Evolutionary conservation across 2,329 filamentous ascomycete genomes (phyloP), one percentile per base, ranked within the genome.

Genomic region (Dothidotthia symphoricarpi): DNA sequence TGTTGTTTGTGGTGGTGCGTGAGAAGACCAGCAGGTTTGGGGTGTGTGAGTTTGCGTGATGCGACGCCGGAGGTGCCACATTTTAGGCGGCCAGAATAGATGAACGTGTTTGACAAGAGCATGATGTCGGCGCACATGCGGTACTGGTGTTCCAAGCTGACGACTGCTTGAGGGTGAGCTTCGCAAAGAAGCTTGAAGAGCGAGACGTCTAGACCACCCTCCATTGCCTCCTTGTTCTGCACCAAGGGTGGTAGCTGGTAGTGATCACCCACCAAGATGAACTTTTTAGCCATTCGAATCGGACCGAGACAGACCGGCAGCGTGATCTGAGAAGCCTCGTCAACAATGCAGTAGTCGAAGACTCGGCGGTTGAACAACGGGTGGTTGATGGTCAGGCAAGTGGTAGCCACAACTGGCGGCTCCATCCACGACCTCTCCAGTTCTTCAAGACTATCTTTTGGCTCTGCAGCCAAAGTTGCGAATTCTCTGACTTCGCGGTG

Each of bases 101-200:
- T 96, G 39, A 98, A 77, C 1, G 80, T 86, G 66, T 96, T 98
- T 47, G 88, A 94, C 11, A 98, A 77, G 2, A 84, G 78, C 91
- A 97, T 97, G 44, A 98, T 86, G 45, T 98, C 93, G 52, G 93
- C 86, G 57, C 88, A 95, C 93, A 98, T 98, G 45, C 93, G 88
- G 63, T 98, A 98, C 63, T 98, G 93, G 58, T 96, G 89, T 56
- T 93, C 89, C 2, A 98, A 78, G 47, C 86, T 95, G 45, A 94
- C 88, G 2, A 98, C 90, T 1, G 89, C 89, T 31, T 81, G 74
- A 0, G 93, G 90, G 47, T 97, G 90, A 1, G 80, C 78, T 57
- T 97, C 93, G 1, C 89, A 96, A 10, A 98, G 78, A 3, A 93
- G 76, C 63, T 95, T 95, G 76, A 98, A 98, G 34, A 98, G 75